Evolutionary conservation across 2,329 filamentous ascomycete genomes (phyloP), one percentile per base, ranked within the genome.

Genomic region (Fusarium proliferatum): DNA sequence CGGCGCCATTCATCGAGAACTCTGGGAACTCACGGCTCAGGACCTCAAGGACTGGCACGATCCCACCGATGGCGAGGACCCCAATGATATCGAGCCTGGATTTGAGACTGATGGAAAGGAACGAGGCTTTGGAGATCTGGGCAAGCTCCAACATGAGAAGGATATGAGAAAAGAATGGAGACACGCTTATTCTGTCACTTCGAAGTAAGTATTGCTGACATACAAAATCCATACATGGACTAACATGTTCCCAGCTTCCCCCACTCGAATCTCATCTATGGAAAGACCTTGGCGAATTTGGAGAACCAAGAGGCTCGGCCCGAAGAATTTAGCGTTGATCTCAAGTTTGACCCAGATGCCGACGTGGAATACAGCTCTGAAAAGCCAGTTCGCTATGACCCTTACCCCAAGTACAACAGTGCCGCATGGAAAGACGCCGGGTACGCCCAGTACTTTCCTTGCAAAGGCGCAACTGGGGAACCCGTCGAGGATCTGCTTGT

Each of bases 341-440:
- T 85, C 23, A 73, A 66, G 55, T 79, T 77, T 52, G 81, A 83
- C 39, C 75, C 82, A 58, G 78, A 81, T n/a, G 76, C 79, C 13
- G 77, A 79, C 53, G 71, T 80, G 34, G 81, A 81, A 41, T 88
- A 86, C 75, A 85, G 78, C 60, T 78, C 81, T 17, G 82, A 87
- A 48, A 81, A 85, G 56, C 87, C 90, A 2, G 84, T 88, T 61
- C 84, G 87, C 26, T 94, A 93, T 81, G 87, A 91, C 65, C 93
- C 93, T 0, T 95, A 94, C 72, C 92, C 93, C 2, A 84, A 88
- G 21, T 94, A 94, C 82, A 92, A 93, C 77, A 88, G 86, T 57
- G 82, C 84, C 7, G 81, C 84, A 19, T 95, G 91, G 91, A 87
- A 85, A 75, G 82, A 83, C 53, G 80, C 83, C 36, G 88, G 88